Conservation (phyloP, 73 alveolate species). For the Blepharisma stoltei region DNA sequence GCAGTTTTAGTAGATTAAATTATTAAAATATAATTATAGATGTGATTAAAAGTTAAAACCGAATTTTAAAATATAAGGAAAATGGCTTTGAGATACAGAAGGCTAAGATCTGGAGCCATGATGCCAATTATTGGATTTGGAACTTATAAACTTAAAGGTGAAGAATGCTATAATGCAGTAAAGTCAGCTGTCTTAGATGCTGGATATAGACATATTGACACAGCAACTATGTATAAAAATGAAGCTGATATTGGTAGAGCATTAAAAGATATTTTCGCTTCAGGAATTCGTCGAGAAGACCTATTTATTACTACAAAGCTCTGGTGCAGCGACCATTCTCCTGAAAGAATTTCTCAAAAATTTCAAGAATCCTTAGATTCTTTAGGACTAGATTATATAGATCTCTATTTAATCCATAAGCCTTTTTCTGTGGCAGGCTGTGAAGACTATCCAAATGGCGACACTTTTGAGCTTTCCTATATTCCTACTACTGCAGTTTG, state of each 20-base stretch:
- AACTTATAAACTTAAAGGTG: conserved; percentile 41
- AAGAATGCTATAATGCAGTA: conserved; percentile 29
- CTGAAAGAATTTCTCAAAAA: conserved; percentile 30
- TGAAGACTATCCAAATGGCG: conserved; percentile 34
- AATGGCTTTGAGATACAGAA: background rate
- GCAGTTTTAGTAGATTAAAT: too few relatives aligned
- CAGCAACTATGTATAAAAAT: conserved; percentile 52
- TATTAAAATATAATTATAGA: too few relatives aligned
- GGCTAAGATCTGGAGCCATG: background rate
- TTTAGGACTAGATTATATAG: conserved; percentile 50
- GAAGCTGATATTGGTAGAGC: conserved; percentile 47
- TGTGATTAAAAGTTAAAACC: background rate
- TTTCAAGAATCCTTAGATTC: conserved; percentile 30
- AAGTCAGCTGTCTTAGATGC: conserved; percentile 39
- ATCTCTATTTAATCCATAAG: conserved; percentile 82
- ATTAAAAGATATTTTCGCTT: conserved; percentile 25
- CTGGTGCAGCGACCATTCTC: conserved; percentile 27
- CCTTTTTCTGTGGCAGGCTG: conserved; percentile 50
- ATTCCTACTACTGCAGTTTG: conserved; percentile 61
- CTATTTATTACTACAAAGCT: conserved; percentile 50
- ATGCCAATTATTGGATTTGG: conserved; percentile 33
- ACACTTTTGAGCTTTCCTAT: conserved; percentile 30
- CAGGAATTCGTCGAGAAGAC: conserved; percentile 38
- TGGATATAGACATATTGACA: conserved; percentile 58
- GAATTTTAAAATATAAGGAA: background rate